Evolutionary conservation across 306 rosid genomes (phyloP).

Genomic region (Prosopis cineraria): DNA sequence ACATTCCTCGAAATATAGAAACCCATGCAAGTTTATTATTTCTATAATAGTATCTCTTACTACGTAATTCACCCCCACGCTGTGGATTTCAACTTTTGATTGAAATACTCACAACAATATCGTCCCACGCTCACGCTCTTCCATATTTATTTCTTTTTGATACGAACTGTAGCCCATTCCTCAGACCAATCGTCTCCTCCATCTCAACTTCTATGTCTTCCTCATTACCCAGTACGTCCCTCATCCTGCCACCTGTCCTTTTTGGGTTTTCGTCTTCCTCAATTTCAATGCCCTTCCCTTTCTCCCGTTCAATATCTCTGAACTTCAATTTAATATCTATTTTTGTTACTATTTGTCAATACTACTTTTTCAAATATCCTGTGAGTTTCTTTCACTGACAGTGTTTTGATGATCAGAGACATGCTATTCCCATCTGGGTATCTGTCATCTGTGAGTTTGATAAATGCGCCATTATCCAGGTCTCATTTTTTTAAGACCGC

Average conservation of each 20-base stretch:
- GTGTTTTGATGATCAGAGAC: neutral
- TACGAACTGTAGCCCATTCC: constrained; percentile 75
- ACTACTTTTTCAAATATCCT: neutral
- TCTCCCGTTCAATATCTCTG: neutral
- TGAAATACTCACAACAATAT: constrained; percentile 53
- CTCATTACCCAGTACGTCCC: constrained; percentile 43
- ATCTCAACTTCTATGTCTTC: constrained; percentile 60
- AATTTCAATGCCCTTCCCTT: neutral
- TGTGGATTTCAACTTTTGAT: constrained; percentile 43
- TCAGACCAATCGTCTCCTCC: constrained; percentile 76
- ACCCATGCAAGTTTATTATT: constrained; percentile 51
- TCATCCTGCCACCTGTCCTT: constrained; percentile 46
- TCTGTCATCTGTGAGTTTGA: neutral
- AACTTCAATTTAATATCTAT: neutral
- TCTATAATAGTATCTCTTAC: constrained; percentile 14
- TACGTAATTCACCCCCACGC: constrained; percentile 43
- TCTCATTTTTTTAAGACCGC: constrained; percentile 7
- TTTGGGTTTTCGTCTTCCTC: constrained; percentile 3
- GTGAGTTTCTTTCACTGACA: neutral
- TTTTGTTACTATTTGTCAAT: neutral
- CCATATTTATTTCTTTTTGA: constrained; percentile 48
- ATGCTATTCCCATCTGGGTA: constrained; percentile 22
- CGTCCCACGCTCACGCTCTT: constrained; percentile 69
- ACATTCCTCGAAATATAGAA: constrained; percentile 48
- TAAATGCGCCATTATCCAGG: constrained; percentile 11